Conservation (phyloP, 768 basidiomycete species). For the Trametes cinnabarina region DNA sequence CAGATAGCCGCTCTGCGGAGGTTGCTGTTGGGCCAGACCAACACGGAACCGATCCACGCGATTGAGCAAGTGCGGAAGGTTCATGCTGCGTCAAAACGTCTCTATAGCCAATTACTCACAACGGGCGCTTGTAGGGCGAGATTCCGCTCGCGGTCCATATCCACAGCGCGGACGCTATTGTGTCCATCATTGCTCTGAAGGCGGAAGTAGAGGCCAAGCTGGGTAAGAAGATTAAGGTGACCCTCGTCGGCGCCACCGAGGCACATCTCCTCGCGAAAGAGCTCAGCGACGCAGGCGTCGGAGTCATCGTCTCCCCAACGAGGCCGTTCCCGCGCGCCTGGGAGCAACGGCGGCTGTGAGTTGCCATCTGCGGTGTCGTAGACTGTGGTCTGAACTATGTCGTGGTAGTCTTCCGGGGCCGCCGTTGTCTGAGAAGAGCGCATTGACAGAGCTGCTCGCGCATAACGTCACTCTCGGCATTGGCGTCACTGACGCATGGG, state of each 20-base stretch:
- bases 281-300: conserved; percentile 63
- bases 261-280: conserved; percentile 72
- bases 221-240: conserved; percentile 44
- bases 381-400: not conserved
- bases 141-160: conserved; percentile 61
- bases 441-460: conserved; percentile 57
- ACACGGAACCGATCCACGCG: conserved; percentile 39
- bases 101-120: not conserved
- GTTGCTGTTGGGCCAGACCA: conserved; percentile 42
- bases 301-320: conserved; percentile 65
- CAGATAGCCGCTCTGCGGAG: conserved; percentile 60
- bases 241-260: conserved; percentile 59
- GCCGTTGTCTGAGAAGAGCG: conserved; percentile 61
- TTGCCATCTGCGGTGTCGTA: not conserved
- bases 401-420: conserved; percentile 61
- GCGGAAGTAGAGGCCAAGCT: conserved; percentile 49
- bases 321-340: conserved; percentile 72
- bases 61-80: conserved; percentile 50
- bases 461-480: conserved; percentile 74
- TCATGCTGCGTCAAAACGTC: conserved; percentile 4
- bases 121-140: conserved; percentile 38
- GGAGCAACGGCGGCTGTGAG: conserved; percentile 66
- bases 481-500: conserved; percentile 65
- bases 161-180: conserved; percentile 69
- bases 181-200: conserved; percentile 63